A percentile compares a stretch with the other conserved stretches of the same genome.
Conservation (phyloP, 768 basidiomycete genomes). For the Boletus vinaceobasis region DNA sequence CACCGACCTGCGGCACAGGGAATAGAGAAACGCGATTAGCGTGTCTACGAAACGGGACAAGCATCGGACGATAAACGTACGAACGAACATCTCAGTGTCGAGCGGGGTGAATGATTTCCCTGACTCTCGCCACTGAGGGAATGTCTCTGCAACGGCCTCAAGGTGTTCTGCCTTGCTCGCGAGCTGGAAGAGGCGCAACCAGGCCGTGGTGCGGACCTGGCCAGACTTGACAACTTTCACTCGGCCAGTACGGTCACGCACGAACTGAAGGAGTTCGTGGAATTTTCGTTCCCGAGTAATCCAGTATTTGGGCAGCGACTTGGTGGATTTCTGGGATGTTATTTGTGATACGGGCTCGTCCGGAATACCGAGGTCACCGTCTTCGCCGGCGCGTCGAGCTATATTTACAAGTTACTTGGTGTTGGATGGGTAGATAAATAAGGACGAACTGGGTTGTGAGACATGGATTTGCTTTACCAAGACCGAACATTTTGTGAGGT, state of each 20-base stretch:
- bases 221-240: conserved; percentile 28
- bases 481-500: conserved; percentile 3
- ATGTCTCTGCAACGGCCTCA: conserved; percentile 40
- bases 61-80: conserved; percentile 37
- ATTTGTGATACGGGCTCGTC: background rate
- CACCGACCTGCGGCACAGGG: conserved; percentile 51
- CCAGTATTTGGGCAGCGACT: background rate
- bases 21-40: background rate
- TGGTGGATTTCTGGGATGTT: background rate
- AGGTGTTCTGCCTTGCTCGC: conserved; percentile 50
- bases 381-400: conserved; percentile 14
- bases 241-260: conserved; percentile 28
- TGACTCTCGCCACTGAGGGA: conserved; percentile 50
- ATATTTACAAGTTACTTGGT: conserved; percentile 1
- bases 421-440: background rate
- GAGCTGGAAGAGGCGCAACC: conserved; percentile 50
- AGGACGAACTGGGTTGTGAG: conserved; percentile 23
- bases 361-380: conserved; percentile 11
- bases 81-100: conserved; percentile 49
- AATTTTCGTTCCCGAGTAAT: conserved; percentile 22
- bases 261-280: conserved; percentile 22
- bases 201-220: conserved; percentile 44
- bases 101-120: conserved; percentile 37
- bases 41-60: background rate
- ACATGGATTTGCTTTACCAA: conserved; percentile 15